Conservation (phyloP, 2,329 filamentous ascomycete genomes). For the Coniochaeta prunicola region DNA sequence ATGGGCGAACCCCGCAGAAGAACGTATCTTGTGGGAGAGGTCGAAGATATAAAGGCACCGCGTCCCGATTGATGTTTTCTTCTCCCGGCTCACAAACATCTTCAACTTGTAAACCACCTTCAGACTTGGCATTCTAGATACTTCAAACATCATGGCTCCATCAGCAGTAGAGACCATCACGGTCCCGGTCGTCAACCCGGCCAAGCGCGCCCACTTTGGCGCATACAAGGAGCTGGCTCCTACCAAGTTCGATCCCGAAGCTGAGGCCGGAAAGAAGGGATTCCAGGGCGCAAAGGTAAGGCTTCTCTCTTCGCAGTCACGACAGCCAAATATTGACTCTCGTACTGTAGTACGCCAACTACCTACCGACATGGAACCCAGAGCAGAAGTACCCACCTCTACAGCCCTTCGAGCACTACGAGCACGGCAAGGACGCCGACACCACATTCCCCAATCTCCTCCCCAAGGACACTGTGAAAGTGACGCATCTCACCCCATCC, state of each 20-base stretch:
- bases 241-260: slow-evolving; percentile 17
- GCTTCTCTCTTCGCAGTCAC: neutral
- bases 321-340: neutral
- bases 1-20: slow-evolving; percentile 11
- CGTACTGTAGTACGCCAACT: slow-evolving; percentile 48
- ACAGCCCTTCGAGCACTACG: slow-evolving; percentile 57
- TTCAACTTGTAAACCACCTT: neutral
- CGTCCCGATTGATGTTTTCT: neutral
- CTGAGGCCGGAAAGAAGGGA: slow-evolving; percentile 20
- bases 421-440: slow-evolving; percentile 65
- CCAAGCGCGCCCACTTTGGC: slow-evolving; percentile 9
- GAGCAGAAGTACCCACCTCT: slow-evolving; percentile 54
- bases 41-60: slow-evolving; percentile 5
- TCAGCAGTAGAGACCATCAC: slow-evolving; percentile 23
- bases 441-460: slow-evolving; percentile 56
- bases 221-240: slow-evolving; percentile 22
- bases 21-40: neutral
- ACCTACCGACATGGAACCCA: slow-evolving; percentile 57
- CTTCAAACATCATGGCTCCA: slow-evolving; percentile 23
- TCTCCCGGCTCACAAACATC: slow-evolving; percentile 1
- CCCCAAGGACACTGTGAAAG: slow-evolving; percentile 30
- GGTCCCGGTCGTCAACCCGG: slow-evolving; percentile 26
- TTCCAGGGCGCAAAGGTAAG: slow-evolving; percentile 16
- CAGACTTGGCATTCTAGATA: slow-evolving; percentile 34
- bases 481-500: slow-evolving; percentile 56